A percentile compares a stretch with the other conserved stretches of the same genome.
Conservation (phyloP, 495 filamentous ascomycete species). For the Chaetomium cochliodes region DNA sequence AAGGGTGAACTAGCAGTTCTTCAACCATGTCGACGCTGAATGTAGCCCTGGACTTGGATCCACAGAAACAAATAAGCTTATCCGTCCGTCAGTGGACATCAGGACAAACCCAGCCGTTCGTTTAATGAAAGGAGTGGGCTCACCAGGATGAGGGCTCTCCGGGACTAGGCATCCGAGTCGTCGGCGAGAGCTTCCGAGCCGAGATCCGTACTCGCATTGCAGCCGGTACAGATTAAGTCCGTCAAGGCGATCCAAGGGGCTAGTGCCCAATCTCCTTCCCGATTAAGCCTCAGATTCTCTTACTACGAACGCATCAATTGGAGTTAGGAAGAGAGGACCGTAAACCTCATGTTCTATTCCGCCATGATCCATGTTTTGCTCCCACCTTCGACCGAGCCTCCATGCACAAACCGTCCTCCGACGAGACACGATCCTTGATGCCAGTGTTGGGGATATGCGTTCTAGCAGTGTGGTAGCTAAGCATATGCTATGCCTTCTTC, state of each 20-base stretch:
- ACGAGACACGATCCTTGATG: not conserved
- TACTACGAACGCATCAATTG: not conserved
- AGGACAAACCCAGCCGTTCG: not conserved
- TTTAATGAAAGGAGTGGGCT: slow-evolving; percentile 10
- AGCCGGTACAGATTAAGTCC: not conserved
- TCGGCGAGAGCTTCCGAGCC: not conserved
- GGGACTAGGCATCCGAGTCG: not conserved
- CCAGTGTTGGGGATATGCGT: not conserved
- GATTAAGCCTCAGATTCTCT: too few relatives aligned
- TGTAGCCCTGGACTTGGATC: not conserved
- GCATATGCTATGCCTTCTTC: not conserved
- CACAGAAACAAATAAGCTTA: slow-evolving; percentile 1
- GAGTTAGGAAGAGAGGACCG: not conserved
- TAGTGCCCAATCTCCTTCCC: not conserved
- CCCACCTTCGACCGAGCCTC: not conserved
- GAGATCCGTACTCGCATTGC: not conserved
- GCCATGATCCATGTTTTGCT: not conserved
- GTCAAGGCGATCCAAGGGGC: not conserved
- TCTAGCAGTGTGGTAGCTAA: not conserved
- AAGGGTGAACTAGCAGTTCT: not conserved
- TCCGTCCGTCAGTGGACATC: slow-evolving; percentile 3
- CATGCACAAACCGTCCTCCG: not conserved
- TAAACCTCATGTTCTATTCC: not conserved
- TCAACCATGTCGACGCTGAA: not conserved
- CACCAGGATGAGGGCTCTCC: not conserved